Conservation (phyloP, 768 basidiomycete species). For the Hypholoma sublateritium region DNA sequence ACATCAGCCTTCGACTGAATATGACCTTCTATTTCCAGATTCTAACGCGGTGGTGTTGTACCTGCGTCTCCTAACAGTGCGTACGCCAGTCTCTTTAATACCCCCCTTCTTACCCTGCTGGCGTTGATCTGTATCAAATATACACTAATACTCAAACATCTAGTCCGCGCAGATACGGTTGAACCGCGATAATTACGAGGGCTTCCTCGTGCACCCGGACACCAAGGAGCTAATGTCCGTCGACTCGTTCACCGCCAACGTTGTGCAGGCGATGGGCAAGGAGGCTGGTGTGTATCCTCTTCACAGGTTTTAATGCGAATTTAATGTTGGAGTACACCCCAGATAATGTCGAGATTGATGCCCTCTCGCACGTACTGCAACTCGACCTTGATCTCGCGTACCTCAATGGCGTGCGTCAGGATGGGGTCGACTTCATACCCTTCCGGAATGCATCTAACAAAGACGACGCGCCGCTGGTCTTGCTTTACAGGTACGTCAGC, state of each 20-base stretch:
- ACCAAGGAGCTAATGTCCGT: constrained; percentile 55
- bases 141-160: background rate
- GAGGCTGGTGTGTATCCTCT: constrained; percentile 59
- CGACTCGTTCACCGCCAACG: constrained; percentile 69
- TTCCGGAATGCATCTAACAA: constrained; percentile 45
- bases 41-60: constrained; percentile 79
- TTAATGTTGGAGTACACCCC: background rate
- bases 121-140: background rate
- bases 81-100: constrained; percentile 10
- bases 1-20: no score
- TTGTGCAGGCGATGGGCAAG: constrained; percentile 76
- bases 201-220: constrained; percentile 80
- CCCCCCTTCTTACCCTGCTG: background rate
- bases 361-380: constrained; percentile 65
- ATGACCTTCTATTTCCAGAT: constrained; percentile 34
- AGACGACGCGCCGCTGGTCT: background rate
- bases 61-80: constrained; percentile 73
- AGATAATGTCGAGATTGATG: constrained; percentile 85
- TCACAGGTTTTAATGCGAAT: no score
- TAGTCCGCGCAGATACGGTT: constrained; percentile 75
- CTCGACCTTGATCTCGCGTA: constrained; percentile 77
- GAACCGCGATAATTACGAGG: constrained; percentile 57
- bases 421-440: constrained; percentile 67
- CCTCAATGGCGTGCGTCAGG: constrained; percentile 61
- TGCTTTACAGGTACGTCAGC: background rate